A percentile compares a stretch with the other conserved stretches of the same genome.
Conservation (phyloP, 2,329 filamentous ascomycete species). For the Exophiala sideris region DNA sequence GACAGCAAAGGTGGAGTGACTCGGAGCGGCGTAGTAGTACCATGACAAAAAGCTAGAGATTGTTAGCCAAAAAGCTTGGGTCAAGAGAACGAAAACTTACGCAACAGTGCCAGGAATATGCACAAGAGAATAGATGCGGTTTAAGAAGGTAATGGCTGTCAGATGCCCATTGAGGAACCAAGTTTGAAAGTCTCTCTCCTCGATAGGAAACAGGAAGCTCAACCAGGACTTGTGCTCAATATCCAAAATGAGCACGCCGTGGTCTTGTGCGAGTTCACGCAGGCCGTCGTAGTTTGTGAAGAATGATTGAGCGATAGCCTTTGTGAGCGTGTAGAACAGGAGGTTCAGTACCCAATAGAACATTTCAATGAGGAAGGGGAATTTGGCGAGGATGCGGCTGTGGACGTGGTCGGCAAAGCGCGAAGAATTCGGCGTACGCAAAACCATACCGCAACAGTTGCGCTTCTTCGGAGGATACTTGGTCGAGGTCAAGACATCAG, state of each 20-base stretch:
- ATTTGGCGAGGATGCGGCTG: conserved; percentile 62
- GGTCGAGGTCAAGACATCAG: conserved; percentile 31
- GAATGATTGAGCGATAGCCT: conserved; percentile 49
- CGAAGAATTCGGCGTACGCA: conserved; percentile 57
- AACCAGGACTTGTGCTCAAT: conserved; percentile 30
- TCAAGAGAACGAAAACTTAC: conserved; percentile 33
- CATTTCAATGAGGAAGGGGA: conserved; percentile 69
- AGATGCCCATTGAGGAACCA: conserved; percentile 45
- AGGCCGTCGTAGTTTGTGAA: conserved; percentile 49
- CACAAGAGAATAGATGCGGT: conserved; percentile 50
- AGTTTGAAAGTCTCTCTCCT: conserved; percentile 44
- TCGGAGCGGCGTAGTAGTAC: conserved; percentile 41
- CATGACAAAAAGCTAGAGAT: conserved; percentile 40
- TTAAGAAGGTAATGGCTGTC: conserved; percentile 44
- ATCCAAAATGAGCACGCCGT: conserved; percentile 31
- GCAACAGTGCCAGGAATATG: conserved; percentile 52
- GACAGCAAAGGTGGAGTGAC: conserved; percentile 52
- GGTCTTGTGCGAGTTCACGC: conserved; percentile 46
- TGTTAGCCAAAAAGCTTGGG: conserved; percentile 25
- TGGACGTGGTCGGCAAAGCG: conserved; percentile 60
- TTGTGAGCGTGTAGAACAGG: conserved; percentile 60
- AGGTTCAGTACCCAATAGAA: conserved; percentile 70
- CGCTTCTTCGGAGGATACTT: conserved; percentile 50
- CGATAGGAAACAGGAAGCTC: conserved; percentile 39
- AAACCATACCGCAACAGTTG: conserved; percentile 49